Conservation (phyloP, 1,284 basidiomycete genomes). For the Inonotus obliquus region DNA sequence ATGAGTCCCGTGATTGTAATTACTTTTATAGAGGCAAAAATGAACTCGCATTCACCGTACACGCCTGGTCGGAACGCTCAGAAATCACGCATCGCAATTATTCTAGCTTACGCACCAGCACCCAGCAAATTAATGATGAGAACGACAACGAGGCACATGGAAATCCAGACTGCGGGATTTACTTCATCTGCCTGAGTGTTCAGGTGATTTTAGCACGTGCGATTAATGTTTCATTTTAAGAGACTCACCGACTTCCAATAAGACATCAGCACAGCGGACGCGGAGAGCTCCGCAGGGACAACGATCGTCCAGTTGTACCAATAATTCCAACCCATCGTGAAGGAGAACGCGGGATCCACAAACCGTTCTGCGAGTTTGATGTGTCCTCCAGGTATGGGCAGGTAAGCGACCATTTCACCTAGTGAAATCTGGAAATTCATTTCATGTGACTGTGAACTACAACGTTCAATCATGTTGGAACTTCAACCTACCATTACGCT, state of each 20-base stretch:
- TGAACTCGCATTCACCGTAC: slow-evolving; percentile 73
- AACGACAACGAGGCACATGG: slow-evolving; percentile 38
- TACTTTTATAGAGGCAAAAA: slow-evolving; percentile 76
- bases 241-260: slow-evolving; percentile 50
- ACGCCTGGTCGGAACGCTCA: slow-evolving; percentile 36
- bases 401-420: slow-evolving; percentile 62
- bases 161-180: slow-evolving; percentile 68
- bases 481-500: slow-evolving; percentile 43
- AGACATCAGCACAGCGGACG: slow-evolving; percentile 72
- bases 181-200: slow-evolving; percentile 30
- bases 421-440: slow-evolving; percentile 45
- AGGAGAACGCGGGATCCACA: slow-evolving; percentile 75
- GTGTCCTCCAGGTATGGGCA: slow-evolving; percentile 73
- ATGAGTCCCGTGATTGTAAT: slow-evolving; percentile 67
- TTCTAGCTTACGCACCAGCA: slow-evolving; percentile 45
- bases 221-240: too few species aligned
- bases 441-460: slow-evolving; percentile 22
- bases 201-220: slow-evolving; percentile 10
- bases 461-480: background rate
- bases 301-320: slow-evolving; percentile 73
- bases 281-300: slow-evolving; percentile 75
- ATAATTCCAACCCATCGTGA: slow-evolving; percentile 83
- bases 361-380: slow-evolving; percentile 78
- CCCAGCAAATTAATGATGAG: slow-evolving; percentile 75
- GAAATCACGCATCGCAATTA: too few species aligned